Conservation (phyloP, 257 asterid genomes). For the Gynochthodes officinalis region DNA sequence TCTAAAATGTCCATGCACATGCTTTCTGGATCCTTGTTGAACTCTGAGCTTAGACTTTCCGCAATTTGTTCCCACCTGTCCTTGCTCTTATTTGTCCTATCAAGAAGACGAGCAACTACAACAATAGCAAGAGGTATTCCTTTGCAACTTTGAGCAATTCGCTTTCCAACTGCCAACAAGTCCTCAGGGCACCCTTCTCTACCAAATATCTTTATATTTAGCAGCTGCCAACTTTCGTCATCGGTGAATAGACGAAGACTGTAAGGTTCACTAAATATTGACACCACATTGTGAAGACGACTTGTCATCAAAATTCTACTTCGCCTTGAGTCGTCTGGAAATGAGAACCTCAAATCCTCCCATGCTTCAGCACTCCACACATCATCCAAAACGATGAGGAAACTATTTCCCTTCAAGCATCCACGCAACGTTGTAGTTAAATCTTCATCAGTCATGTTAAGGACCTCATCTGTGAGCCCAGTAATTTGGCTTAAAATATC, state of each 20-base stretch:
- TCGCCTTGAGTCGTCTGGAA: conserved; percentile 2
- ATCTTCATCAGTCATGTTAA: conserved; percentile 2
- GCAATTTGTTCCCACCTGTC: conserved; percentile 8
- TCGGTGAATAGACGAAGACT: neutral
- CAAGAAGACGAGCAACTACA: neutral
- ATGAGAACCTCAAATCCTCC: neutral
- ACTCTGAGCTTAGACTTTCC: neutral
- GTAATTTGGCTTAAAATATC: conserved; percentile 1
- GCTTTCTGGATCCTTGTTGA: too few species aligned
- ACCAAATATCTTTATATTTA: conserved; percentile 3
- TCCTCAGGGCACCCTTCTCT: neutral
- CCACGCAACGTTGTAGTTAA: neutral
- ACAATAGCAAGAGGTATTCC: conserved; percentile 11
- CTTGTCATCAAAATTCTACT: conserved; percentile 11
- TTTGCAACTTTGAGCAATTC: conserved; percentile 1
- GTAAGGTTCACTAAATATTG: too few species aligned
- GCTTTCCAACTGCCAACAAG: neutral
- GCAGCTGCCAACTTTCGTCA: conserved; percentile 4
- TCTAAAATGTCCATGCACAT: neutral
- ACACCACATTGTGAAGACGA: too few species aligned
- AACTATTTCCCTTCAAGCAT: neutral
- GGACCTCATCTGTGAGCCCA: neutral
- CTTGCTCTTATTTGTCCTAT: neutral
- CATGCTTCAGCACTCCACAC: neutral
- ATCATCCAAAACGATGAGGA: conserved; percentile 10